Conservation (phyloP, 169 alveolate species). For the Babesia bovis region DNA sequence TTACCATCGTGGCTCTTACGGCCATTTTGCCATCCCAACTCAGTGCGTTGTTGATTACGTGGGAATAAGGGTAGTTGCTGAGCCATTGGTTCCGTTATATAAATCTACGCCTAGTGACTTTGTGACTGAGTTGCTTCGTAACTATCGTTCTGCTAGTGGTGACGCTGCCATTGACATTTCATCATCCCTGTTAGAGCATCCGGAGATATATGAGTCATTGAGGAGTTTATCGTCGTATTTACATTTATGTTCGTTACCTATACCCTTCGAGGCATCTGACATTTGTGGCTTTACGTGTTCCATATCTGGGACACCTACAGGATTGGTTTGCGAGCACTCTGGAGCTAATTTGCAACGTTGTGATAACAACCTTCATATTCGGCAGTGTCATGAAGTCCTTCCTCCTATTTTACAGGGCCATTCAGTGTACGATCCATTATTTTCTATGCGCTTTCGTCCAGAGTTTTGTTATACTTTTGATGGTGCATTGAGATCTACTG, state of each 20-base stretch:
- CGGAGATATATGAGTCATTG: constrained; percentile 49
- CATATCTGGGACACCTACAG: neutral
- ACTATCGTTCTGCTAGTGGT: constrained; percentile 6
- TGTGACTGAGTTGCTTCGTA: constrained; percentile 19
- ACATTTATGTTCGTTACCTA: constrained; percentile 64
- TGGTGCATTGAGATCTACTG: constrained; percentile 56
- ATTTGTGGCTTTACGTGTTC: neutral
- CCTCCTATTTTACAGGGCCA: constrained; percentile 66
- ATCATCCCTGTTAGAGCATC: constrained; percentile 51
- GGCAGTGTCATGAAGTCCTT: constrained; percentile 73
- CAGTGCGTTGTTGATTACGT: constrained; percentile 71
- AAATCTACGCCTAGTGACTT: constrained; percentile 29
- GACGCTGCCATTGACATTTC: constrained; percentile 29
- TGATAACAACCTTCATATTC: constrained; percentile 60
- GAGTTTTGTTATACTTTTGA: constrained; percentile 50
- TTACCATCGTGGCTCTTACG: constrained; percentile 55
- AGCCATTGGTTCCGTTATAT: constrained; percentile 70
- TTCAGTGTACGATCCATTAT: constrained; percentile 43
- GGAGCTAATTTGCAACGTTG: constrained; percentile 59
- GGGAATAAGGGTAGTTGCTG: constrained; percentile 75
- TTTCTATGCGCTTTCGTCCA: constrained; percentile 55
- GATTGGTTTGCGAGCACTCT: constrained; percentile 29
- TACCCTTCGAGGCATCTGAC: constrained; percentile 74
- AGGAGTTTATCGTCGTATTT: constrained; percentile 47
- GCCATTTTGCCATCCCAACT: constrained; percentile 67